Conservation (phyloP, 345 rosid genomes). For the Citrus sp. region DNA sequence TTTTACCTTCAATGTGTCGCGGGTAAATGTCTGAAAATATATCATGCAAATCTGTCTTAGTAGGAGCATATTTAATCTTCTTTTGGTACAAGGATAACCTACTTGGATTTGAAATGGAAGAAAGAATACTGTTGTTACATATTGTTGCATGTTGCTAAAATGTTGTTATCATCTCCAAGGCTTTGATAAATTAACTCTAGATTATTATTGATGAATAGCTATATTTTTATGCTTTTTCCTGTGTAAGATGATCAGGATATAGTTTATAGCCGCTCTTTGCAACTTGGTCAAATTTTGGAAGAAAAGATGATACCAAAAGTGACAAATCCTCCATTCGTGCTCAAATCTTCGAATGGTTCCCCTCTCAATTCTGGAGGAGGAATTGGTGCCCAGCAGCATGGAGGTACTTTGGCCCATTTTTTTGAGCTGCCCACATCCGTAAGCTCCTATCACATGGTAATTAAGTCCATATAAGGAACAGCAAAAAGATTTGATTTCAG, state of each 20-base stretch:
- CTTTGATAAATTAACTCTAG: neutral
- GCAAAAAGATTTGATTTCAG: neutral
- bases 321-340: conserved; percentile 83
- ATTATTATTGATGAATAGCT: neutral
- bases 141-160: neutral
- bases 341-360: conserved; percentile 68
- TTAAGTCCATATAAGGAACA: neutral
- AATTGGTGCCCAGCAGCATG: conserved; percentile 80
- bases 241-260: neutral
- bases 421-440: conserved; percentile 65
- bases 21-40: conserved; percentile 54
- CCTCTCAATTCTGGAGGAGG: conserved; percentile 90
- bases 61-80: conserved; percentile 5
- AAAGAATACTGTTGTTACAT: neutral
- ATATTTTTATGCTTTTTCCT: neutral
- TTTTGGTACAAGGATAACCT: neutral
- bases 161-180: neutral
- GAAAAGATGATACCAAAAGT: conserved; percentile 55
- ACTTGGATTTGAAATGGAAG: neutral
- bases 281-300: conserved; percentile 2
- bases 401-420: conserved; percentile 76
- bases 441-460: conserved; percentile 52
- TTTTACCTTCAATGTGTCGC: conserved; percentile 59
- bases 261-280: neutral
- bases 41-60: conserved; percentile 8